A percentile compares a stretch with the other conserved stretches of the same genome.
phyloP scores from a whole-genome alignment of 2,329 filamentous ascomycete genomes.

The Blastomyces gilchristii region DNA sequence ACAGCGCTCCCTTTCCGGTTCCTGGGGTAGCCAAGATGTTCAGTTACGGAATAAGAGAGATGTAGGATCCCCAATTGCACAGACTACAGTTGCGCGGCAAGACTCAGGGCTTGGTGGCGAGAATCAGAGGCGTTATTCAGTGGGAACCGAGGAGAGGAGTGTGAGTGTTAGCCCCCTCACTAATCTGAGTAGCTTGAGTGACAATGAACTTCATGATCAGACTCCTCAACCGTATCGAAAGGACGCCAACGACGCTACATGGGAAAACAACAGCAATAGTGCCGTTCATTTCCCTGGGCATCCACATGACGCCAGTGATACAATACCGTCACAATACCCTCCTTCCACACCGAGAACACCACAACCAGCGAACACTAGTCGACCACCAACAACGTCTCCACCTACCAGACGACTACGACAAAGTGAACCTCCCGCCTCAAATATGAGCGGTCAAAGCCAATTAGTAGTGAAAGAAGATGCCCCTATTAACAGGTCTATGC shows the following conservation, averaged over 20 bases:
- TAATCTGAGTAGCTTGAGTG: constrained; percentile 24
- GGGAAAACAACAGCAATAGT: constrained; percentile 1
- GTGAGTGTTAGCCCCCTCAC: constrained; percentile 73
- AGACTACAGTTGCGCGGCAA: constrained; percentile 30
- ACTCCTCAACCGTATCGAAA: constrained; percentile 17
- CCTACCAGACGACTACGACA: constrained; percentile 7
- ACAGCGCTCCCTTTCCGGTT: constrained; percentile 24
- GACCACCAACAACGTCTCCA: constrained; percentile 12
- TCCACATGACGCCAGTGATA: constrained; percentile 6
- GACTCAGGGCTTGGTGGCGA: constrained; percentile 29
- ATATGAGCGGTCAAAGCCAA: constrained; percentile 6
- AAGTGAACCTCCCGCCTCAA: constrained; percentile 7
- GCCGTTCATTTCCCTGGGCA: neutral
- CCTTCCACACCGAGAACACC: constrained; percentile 12
- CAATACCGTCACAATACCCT: constrained; percentile 2
- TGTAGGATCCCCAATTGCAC: constrained; percentile 24
- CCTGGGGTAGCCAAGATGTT: constrained; percentile 25
- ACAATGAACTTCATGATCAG: constrained; percentile 21
- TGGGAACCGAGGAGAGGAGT: constrained; percentile 56
- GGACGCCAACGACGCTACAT: constrained; percentile 1
- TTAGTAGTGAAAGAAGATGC: constrained; percentile 5
- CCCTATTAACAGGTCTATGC: neutral
- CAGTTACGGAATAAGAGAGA: constrained; percentile 21
- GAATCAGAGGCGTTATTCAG: constrained; percentile 30
- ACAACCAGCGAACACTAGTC: constrained; percentile 10